A percentile compares a stretch with the other conserved stretches of the same genome.
Conservation (phyloP, 2,329 filamentous ascomycete species). For the Cercospora berteroae region DNA sequence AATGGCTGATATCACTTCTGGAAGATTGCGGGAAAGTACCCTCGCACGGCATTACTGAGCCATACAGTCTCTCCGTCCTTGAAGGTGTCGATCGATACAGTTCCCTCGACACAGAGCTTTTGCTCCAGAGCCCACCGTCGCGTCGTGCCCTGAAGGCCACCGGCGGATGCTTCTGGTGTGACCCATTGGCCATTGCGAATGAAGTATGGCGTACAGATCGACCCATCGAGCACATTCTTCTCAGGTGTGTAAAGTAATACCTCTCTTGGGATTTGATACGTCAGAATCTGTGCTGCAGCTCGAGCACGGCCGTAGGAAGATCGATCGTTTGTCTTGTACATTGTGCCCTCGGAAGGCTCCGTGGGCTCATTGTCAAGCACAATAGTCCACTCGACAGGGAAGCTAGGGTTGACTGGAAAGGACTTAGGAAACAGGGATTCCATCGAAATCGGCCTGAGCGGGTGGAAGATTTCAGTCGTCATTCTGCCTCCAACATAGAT, state of each 20-base stretch:
- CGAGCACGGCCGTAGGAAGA: slow-evolving; percentile 70
- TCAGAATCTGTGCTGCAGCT: slow-evolving; percentile 55
- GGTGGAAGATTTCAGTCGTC: slow-evolving; percentile 40
- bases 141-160: slow-evolving; percentile 79
- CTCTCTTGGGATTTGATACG: slow-evolving; percentile 54
- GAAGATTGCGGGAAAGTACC: slow-evolving; percentile 54
- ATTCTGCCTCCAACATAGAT: slow-evolving; percentile 51
- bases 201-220: slow-evolving; percentile 78
- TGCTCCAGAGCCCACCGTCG: slow-evolving; percentile 77
- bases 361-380: slow-evolving; percentile 55
- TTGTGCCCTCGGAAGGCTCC: slow-evolving; percentile 63
- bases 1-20: slow-evolving; percentile 2
- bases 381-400: slow-evolving; percentile 41
- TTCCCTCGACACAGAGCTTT: slow-evolving; percentile 64
- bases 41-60: slow-evolving; percentile 84
- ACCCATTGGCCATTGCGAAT: slow-evolving; percentile 72
- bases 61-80: slow-evolving; percentile 74
- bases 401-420: slow-evolving; percentile 46
- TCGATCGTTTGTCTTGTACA: slow-evolving; percentile 80
- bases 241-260: slow-evolving; percentile 69
- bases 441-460: slow-evolving; percentile 45
- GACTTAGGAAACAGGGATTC: slow-evolving; percentile 58
- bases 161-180: slow-evolving; percentile 67
- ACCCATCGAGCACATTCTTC: slow-evolving; percentile 75
- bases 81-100: slow-evolving; percentile 60